Percentiles rank a stretch among this genome's conserved stretches.
phyloP scores from a whole-genome alignment of 192 early-diverging fungal genomes.

The Coemansia sp. region DNA sequence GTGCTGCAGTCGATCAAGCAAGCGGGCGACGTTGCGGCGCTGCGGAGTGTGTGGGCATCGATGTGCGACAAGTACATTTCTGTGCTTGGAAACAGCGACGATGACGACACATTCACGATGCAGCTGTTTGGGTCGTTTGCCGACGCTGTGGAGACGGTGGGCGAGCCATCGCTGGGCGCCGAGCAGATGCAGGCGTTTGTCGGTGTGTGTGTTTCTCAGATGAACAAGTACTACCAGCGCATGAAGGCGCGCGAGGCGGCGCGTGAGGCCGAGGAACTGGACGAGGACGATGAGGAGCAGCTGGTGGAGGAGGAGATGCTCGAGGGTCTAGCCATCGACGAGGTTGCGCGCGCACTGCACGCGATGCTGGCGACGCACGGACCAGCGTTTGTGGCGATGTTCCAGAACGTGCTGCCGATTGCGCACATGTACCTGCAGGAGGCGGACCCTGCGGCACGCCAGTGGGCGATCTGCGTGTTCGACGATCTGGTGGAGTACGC shows the following conservation, averaged over 20 bases:
- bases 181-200: slow-evolving; percentile 74
- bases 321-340: slow-evolving; percentile 57
- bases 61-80: slow-evolving; percentile 79
- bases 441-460: slow-evolving; percentile 68
- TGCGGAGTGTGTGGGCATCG: slow-evolving; percentile 65
- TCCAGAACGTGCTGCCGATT: slow-evolving; percentile 78
- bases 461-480: slow-evolving; percentile 92
- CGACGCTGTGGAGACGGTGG: slow-evolving; percentile 59
- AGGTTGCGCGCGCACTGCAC: slow-evolving; percentile 82
- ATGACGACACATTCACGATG: slow-evolving; percentile 74
- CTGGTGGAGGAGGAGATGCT: slow-evolving; percentile 82
- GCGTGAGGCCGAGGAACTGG: slow-evolving; percentile 77
- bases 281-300: slow-evolving; percentile 91
- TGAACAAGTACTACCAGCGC: slow-evolving; percentile 77
- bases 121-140: slow-evolving; percentile 78
- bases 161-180: slow-evolving; percentile 50
- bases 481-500: slow-evolving; percentile 93
- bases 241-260: slow-evolving; percentile 73
- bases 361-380: slow-evolving; percentile 77
- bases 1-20: slow-evolving; percentile 68
- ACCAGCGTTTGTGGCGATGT: slow-evolving; percentile 72
- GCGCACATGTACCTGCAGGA: slow-evolving; percentile 68
- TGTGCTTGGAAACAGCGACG: slow-evolving; percentile 77
- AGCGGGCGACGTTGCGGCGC: slow-evolving; percentile 31
- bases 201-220: slow-evolving; percentile 65